Conservation (phyloP, 495 filamentous ascomycete genomes). For the Parathielavia appendiculata region DNA sequence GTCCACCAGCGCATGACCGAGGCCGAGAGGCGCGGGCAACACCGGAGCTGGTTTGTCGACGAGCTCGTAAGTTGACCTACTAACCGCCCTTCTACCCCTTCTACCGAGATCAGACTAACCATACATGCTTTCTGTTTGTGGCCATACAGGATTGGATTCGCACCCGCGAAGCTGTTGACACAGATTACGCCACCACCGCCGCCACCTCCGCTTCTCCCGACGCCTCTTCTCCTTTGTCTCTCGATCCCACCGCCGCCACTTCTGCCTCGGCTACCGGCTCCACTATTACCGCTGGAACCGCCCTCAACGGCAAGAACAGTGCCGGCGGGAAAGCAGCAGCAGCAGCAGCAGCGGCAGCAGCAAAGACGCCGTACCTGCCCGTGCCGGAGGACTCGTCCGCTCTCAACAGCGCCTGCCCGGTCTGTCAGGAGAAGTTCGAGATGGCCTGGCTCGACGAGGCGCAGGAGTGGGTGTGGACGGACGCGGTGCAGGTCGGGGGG, state of each 20-base stretch:
- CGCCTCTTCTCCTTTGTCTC: neutral
- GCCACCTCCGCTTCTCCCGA: conserved; percentile 10
- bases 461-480: conserved; percentile 96
- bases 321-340: neutral
- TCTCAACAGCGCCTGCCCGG: conserved; percentile 71
- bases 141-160: conserved; percentile 73
- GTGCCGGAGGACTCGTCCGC: conserved; percentile 65
- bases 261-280: no score
- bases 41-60: conserved; percentile 88
- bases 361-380: conserved; percentile 63
- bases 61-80: conserved; percentile 66
- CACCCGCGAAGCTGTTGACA: conserved; percentile 68
- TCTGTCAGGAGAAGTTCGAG: conserved; percentile 93
- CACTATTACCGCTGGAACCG: neutral
- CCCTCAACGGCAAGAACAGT: neutral
- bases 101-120: neutral
- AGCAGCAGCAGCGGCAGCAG: neutral
- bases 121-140: conserved; percentile 16
- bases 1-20: conserved; percentile 87
- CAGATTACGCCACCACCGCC: conserved; percentile 38
- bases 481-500: conserved; percentile 71
- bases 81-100: neutral
- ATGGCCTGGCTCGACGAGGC: conserved; percentile 82
- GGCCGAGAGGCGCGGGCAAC: conserved; percentile 71
- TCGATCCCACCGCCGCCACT: neutral